Conservation (phyloP, 352 stramenopile species). For the Globisporangium recalcitrans region DNA sequence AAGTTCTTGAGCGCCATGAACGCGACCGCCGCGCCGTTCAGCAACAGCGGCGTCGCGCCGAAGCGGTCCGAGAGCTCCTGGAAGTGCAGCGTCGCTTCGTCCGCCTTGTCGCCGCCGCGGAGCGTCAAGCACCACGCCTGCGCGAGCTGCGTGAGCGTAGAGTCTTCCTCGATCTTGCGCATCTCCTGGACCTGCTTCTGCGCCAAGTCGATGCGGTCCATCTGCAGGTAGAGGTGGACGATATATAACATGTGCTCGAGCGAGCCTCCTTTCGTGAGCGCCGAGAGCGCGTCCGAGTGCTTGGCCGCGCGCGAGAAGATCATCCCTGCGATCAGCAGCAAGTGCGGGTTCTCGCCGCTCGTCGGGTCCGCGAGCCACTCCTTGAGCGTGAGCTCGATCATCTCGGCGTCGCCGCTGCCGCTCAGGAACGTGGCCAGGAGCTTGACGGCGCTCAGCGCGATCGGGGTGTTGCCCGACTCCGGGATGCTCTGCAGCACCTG, state of each 20-base stretch:
- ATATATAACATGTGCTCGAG: slow-evolving; percentile 93
- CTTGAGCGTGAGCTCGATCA: slow-evolving; percentile 88
- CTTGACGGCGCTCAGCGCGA: slow-evolving; percentile 80
- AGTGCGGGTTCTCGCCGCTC: slow-evolving; percentile 81
- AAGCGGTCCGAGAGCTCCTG: slow-evolving; percentile 94
- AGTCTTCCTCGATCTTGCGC: slow-evolving; percentile 93
- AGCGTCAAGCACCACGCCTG: slow-evolving; percentile 86
- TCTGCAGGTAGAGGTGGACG: slow-evolving; percentile 86
- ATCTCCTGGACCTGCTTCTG: slow-evolving; percentile 86
- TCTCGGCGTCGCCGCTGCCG: slow-evolving; percentile 70
- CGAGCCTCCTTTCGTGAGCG: slow-evolving; percentile 83
- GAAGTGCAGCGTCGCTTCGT: slow-evolving; percentile 92
- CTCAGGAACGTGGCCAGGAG: slow-evolving; percentile 84
- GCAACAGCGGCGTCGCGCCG: slow-evolving; percentile 84
- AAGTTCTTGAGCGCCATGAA: slow-evolving; percentile 93
- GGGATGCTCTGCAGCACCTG: slow-evolving; percentile 87
- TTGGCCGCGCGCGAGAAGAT: slow-evolving; percentile 91
- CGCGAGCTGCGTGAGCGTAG: slow-evolving; percentile 92
- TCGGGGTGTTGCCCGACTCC: slow-evolving; percentile 55
- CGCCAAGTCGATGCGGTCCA: slow-evolving; percentile 93
- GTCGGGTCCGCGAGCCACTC: slow-evolving; percentile 84
- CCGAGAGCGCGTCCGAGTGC: slow-evolving; percentile 92
- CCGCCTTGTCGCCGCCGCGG: slow-evolving; percentile 72
- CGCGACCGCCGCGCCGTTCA: slow-evolving; percentile 89
- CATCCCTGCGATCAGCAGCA: slow-evolving; percentile 92